Evolutionary conservation across 768 basidiomycete species (phyloP), one percentile per base, ranked within the genome.

Genomic region (Kondoa subrosea): DNA sequence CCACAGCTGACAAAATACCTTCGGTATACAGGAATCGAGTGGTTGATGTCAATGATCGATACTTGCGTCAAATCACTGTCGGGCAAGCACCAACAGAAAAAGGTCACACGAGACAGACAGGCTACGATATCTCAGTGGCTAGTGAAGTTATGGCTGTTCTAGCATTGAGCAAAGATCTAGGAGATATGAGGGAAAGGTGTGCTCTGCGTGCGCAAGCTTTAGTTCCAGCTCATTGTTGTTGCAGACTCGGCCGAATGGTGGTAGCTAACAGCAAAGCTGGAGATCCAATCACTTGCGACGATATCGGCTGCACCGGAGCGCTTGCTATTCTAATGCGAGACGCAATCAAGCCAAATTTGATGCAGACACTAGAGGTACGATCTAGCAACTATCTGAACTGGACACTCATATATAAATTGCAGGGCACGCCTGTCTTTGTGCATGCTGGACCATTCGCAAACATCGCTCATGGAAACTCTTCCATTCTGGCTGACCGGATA

Each of bases 401-500:
- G 0, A 17, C 34, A 25, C 26, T 30, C 33, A 66, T 31, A 25
- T 26, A 25, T 14, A 50, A n/a, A n/a, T n/a, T 69, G 12, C 71
- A 86, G 85, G 93, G 93, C 57, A 99, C 93, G 0, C 93, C 93
- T 50, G 95, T 99, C 71, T 96, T 99, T 75, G 95, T 99, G 2
- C 93, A 97, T 76, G 93, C 93, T 2, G 93, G 93, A 66, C 95
- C 93, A 30, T 99, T 99, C 77, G 93, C 93, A 72, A 97, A 99
- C 81, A 99, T 99, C 70, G 93, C 93, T 0, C 93, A 97, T 75
- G 90, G 75, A 34, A 99, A 97, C 79, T 96, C 92, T 0, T 97
- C 93, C 56, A 93, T 99, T 77, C 83, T 99, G 69, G 93, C 93
- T n/a, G 93, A 99, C 77, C 85, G 86, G 66, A 85, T 99, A 66